Percentiles rank a stretch among this genome's conserved stretches.
Evolutionary conservation across 2,329 filamentous ascomycete species (phyloP).

Genomic region (Talaromyces sp.): DNA sequence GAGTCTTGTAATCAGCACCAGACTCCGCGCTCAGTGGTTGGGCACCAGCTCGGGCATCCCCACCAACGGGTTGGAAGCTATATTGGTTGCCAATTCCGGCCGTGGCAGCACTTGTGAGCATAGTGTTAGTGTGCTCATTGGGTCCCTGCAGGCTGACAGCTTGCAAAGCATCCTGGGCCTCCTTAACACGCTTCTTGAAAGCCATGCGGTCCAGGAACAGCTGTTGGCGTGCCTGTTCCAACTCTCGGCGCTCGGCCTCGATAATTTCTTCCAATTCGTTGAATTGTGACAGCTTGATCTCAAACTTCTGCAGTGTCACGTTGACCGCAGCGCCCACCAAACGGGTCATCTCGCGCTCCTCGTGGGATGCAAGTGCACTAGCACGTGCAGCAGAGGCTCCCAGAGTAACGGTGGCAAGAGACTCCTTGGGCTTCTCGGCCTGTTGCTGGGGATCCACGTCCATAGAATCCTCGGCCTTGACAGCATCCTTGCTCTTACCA

Average conservation of each 20-base stretch:
- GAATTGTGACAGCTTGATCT: constrained; percentile 94
- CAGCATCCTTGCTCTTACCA: constrained; percentile 51
- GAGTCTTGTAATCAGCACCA: constrained; percentile 46
- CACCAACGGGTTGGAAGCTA: constrained; percentile 43
- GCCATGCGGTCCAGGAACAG: constrained; percentile 88
- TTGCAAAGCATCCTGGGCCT: constrained; percentile 73
- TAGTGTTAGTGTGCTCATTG: constrained; percentile 43
- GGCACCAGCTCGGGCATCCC: constrained; percentile 32
- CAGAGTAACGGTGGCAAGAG: constrained; percentile 73
- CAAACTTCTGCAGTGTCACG: constrained; percentile 90
- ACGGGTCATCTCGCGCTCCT: constrained; percentile 94
- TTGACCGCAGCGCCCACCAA: constrained; percentile 92
- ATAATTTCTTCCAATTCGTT: constrained; percentile 92
- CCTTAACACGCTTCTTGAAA: constrained; percentile 83
- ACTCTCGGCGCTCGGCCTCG: constrained; percentile 86
- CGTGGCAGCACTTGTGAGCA: constrained; percentile 38
- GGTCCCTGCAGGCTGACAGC: constrained; percentile 45
- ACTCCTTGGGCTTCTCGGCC: constrained; percentile 50
- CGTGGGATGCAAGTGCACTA: constrained; percentile 86
- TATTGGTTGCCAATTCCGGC: constrained; percentile 43
- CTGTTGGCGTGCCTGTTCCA: constrained; percentile 89
- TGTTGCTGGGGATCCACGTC: constrained; percentile 53
- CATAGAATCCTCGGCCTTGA: constrained; percentile 63
- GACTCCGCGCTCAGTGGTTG: constrained; percentile 45
- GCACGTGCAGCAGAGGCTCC: constrained; percentile 84